phyloP scores from a whole-genome alignment of 352 stramenopile genomes.

The Pythium monospermum region DNA sequence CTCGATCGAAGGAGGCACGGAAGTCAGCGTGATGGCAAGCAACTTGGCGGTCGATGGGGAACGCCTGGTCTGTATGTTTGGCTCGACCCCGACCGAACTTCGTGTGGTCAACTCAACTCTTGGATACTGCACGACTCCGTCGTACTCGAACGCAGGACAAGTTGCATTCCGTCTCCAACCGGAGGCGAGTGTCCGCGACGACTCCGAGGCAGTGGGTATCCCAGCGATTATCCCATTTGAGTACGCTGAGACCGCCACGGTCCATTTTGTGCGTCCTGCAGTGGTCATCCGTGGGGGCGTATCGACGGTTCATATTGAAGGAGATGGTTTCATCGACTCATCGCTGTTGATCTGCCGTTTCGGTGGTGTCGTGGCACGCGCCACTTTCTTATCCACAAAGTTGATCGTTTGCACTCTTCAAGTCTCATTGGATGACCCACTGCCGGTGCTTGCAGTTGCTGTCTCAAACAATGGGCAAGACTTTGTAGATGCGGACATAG shows the following conservation, averaged over 20 bases:
- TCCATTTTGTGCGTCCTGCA: slow-evolving; percentile 4
- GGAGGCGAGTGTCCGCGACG: not conserved
- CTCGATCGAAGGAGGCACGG: slow-evolving; percentile 34
- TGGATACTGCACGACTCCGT: slow-evolving; percentile 4
- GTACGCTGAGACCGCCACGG: not conserved
- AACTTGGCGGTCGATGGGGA: slow-evolving; percentile 9
- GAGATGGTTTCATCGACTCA: slow-evolving; percentile 37
- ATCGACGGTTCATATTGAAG: slow-evolving; percentile 19
- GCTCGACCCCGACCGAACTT: not conserved
- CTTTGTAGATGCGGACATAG: slow-evolving; percentile 14
- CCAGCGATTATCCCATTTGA: not conserved
- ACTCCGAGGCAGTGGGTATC: not conserved
- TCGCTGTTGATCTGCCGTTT: slow-evolving; percentile 34
- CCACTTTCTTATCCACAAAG: slow-evolving; percentile 18
- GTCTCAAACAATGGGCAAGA: slow-evolving; percentile 22
- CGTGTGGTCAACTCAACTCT: not conserved
- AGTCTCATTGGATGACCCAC: slow-evolving; percentile 15
- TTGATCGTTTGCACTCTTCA: slow-evolving; percentile 2
- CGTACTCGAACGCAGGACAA: not conserved
- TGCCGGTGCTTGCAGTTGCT: slow-evolving; percentile 7
- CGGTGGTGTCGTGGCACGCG: slow-evolving; percentile 10
- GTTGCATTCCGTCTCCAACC: not conserved
- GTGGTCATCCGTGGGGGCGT: not conserved
- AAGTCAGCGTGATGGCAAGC: slow-evolving; percentile 21
- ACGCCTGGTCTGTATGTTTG: slow-evolving; percentile 19